phyloP scores from a whole-genome alignment of 148 eudicot species.

The Mesembryanthemum crystallinum region DNA sequence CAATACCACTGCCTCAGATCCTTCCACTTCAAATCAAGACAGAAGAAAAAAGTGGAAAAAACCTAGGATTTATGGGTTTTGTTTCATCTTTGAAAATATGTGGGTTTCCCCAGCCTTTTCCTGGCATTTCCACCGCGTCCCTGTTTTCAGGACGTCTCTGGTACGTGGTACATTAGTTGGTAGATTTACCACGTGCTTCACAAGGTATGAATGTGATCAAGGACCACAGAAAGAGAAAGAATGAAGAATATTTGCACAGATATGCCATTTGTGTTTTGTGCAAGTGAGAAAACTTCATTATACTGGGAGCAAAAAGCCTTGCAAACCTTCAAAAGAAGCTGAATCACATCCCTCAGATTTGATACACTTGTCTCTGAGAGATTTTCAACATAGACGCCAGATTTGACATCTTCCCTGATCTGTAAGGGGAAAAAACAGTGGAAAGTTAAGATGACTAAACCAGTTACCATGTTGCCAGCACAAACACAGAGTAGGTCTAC shows the following conservation, averaged over 20 bases:
- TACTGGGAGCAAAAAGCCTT: neutral
- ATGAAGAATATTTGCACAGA: neutral
- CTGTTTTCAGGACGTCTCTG: no score
- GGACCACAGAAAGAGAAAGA: neutral
- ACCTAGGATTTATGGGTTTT: no score
- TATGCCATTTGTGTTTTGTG: neutral
- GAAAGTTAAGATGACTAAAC: slow-evolving; percentile 14
- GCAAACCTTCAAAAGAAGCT: slow-evolving; percentile 69
- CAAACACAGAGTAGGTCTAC: slow-evolving; percentile 17
- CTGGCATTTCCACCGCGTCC: no score
- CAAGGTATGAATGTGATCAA: neutral
- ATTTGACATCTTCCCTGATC: slow-evolving; percentile 93
- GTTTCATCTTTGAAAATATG: no score
- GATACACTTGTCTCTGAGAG: slow-evolving; percentile 77
- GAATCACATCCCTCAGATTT: slow-evolving; percentile 71
- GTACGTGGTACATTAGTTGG: no score
- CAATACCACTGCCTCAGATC: no score
- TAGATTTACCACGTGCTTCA: no score
- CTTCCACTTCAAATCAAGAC: no score
- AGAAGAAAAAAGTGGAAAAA: no score
- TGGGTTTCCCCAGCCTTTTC: no score
- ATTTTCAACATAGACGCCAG: slow-evolving; percentile 96
- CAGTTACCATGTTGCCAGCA: slow-evolving; percentile 12
- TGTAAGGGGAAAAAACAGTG: slow-evolving; percentile 27
- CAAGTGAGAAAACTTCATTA: neutral